Evolutionary conservation across 2,329 filamentous ascomycete genomes (phyloP), one percentile per base, ranked within the genome.

Genomic region (Exophiala xenobiotica): DNA sequence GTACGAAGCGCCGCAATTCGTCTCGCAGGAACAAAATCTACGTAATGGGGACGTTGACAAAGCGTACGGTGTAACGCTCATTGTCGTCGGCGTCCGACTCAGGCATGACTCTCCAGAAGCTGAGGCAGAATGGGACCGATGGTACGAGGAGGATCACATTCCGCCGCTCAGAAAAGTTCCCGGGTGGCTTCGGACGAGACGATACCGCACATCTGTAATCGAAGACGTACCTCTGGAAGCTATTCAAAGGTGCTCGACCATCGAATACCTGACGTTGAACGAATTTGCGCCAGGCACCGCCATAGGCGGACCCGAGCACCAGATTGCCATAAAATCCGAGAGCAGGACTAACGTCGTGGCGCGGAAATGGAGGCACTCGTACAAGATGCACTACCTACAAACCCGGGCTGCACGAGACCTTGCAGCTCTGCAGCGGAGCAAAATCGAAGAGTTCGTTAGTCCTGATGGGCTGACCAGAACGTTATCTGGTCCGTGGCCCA

Each of bases 341-440:
- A 18, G 3, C 2, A 18, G 23, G 16, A 51, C 42, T 2, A 41
- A 33, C 23, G 49, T 51, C 8, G 78, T 88, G 7, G 77, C 75
- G 14, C 80, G 80, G 61, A 75, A 70, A 8, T 76, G 82, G 39
- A 77, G 86, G 14, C 75, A 77, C 0, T 27, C 18, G 3, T 93
- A 88, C 69, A 74, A 80, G 27, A 79, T 91, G 56, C 87, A 89
- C 67, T 91, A 92, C 67, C 83, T 86, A 6, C 95, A 95, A 63
- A 87, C 88, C 0, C 79, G 86, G 0, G 87, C 80, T 0, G 11
- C 49, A 1, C 19, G 24, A 8, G 29, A 51, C 18, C 18, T 51
- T 2, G 6, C 9, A 6, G 41, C 42, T 41, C 23, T 51, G 4
- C 82, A 87, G 0, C 78, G 87, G 22, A 85, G 91, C 57, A 74